Evolutionary conservation across 371 early-diverging fungal species (phyloP).

Genomic region (Mortierella sp.): DNA sequence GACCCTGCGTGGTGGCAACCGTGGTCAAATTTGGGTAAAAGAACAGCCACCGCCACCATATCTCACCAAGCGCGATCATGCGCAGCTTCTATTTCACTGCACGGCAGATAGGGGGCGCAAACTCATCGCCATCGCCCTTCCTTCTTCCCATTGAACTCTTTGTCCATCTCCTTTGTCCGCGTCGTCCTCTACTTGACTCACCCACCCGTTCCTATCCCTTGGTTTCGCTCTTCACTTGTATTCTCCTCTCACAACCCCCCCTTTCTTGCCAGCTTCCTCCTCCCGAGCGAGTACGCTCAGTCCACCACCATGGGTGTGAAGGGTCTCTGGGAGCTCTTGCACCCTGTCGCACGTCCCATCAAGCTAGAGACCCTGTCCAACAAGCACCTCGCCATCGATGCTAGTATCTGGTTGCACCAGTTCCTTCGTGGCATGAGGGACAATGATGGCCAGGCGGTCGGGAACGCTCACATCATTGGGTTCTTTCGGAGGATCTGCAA

Average conservation of each 20-base stretch:
- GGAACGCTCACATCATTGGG: slow-evolving; percentile 90
- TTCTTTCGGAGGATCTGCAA: slow-evolving; percentile 95
- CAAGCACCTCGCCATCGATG: slow-evolving; percentile 90
- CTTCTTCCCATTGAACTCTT: background rate
- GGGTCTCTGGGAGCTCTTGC: slow-evolving; percentile 92
- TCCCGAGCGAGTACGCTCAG: background rate
- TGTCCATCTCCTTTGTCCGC: background rate
- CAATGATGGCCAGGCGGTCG: slow-evolving; percentile 82
- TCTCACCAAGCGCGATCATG: too few species aligned
- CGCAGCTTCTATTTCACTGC: too few species aligned
- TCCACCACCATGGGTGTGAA: slow-evolving; percentile 90
- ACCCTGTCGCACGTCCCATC: slow-evolving; percentile 83
- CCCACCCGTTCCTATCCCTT: background rate
- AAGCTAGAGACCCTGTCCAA: slow-evolving; percentile 81
- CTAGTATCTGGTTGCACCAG: slow-evolving; percentile 97
- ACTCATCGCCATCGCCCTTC: background rate
- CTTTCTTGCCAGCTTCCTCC: background rate
- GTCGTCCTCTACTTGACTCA: background rate
- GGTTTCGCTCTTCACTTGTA: background rate
- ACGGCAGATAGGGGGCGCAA: background rate
- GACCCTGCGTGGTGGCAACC: slow-evolving; percentile 2
- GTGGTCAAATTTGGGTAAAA: background rate
- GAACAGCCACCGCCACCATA: slow-evolving; percentile 44
- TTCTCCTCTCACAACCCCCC: background rate
- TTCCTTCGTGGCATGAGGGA: slow-evolving; percentile 94